A percentile compares a stretch with the other conserved stretches of the same genome.
phyloP scores from a whole-genome alignment of 177 flowering plant species.

The Telopea speciosissima region DNA sequence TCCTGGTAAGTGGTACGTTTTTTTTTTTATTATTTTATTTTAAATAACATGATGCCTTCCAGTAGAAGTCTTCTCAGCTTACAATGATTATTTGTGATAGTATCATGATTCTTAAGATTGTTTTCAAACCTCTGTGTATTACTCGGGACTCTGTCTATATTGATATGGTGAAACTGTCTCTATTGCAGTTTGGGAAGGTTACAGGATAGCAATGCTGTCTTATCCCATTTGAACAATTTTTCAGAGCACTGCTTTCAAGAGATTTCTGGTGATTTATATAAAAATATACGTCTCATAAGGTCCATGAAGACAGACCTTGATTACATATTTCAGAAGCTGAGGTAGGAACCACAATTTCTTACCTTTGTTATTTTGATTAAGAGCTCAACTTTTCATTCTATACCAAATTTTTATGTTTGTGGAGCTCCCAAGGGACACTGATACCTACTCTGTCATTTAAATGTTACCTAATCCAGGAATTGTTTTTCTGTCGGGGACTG shows the following conservation, averaged over 20 bases:
- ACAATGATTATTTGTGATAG: background rate
- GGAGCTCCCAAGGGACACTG: background rate
- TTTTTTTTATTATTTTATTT: background rate
- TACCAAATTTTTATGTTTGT: background rate
- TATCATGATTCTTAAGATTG: background rate
- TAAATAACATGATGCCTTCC: background rate
- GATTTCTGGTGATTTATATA: slow-evolving; percentile 59
- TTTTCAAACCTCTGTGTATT: background rate
- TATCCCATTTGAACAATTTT: slow-evolving; percentile 84
- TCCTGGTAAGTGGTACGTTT: background rate
- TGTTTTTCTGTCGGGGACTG: background rate
- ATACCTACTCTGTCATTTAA: background rate
- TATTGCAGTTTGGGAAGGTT: slow-evolving; percentile 81
- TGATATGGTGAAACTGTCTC: background rate
- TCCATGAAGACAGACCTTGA: slow-evolving; percentile 95
- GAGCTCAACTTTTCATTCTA: background rate
- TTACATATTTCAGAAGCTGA: slow-evolving; percentile 82
- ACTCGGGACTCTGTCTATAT: background rate
- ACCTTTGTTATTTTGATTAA: background rate
- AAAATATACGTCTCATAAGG: slow-evolving; percentile 57
- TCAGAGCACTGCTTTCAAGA: slow-evolving; percentile 77
- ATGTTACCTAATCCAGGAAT: background rate
- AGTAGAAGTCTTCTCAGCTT: background rate
- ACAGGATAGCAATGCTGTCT: slow-evolving; percentile 94
- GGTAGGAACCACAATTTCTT: slow-evolving; percentile 32